phyloP scores from a whole-genome alignment of 352 stramenopile species.

The Hyaloperonospora brassicae region DNA sequence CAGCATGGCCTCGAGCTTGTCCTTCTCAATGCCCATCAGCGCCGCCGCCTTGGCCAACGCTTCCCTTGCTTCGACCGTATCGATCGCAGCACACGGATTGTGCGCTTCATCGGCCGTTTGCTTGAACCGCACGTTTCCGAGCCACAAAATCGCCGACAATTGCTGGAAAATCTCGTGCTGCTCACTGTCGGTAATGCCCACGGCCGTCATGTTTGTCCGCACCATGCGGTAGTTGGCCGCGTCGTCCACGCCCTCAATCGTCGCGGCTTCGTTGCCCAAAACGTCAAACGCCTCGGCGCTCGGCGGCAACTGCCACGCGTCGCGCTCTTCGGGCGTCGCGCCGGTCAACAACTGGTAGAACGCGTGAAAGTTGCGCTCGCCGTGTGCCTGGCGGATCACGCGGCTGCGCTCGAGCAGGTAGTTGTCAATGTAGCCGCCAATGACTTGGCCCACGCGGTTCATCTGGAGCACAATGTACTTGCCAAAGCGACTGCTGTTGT shows the following conservation, averaged over 20 bases:
- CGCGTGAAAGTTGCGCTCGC: slow-evolving; percentile 90
- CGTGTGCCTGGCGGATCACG: slow-evolving; percentile 77
- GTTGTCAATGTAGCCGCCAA: slow-evolving; percentile 80
- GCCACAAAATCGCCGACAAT: slow-evolving; percentile 73
- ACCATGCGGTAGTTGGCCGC: slow-evolving; percentile 53
- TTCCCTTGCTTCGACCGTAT: slow-evolving; percentile 39
- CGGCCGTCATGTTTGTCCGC: slow-evolving; percentile 51
- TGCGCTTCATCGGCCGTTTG: slow-evolving; percentile 63
- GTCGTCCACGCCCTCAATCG: slow-evolving; percentile 75
- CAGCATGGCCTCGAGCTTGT: slow-evolving; percentile 60
- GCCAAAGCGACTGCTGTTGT: slow-evolving; percentile 81
- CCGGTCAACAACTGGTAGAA: slow-evolving; percentile 90
- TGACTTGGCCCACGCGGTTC: slow-evolving; percentile 71
- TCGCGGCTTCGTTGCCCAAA: slow-evolving; percentile 52
- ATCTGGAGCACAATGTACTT: slow-evolving; percentile 86
- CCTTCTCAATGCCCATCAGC: slow-evolving; percentile 55
- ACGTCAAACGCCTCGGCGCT: slow-evolving; percentile 55
- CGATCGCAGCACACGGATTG: slow-evolving; percentile 64
- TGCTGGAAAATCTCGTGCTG: slow-evolving; percentile 70
- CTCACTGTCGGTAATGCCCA: slow-evolving; percentile 68
- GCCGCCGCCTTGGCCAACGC: slow-evolving; percentile 48
- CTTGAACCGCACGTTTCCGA: slow-evolving; percentile 79
- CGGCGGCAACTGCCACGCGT: slow-evolving; percentile 47
- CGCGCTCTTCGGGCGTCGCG: slow-evolving; percentile 39
- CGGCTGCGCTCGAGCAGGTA: slow-evolving; percentile 91